These are phyloP conservation scores for Lactifluus subvellereus DNA, from an alignment of 768 basidiomycete species.

Conservation along the genomic window DNA sequence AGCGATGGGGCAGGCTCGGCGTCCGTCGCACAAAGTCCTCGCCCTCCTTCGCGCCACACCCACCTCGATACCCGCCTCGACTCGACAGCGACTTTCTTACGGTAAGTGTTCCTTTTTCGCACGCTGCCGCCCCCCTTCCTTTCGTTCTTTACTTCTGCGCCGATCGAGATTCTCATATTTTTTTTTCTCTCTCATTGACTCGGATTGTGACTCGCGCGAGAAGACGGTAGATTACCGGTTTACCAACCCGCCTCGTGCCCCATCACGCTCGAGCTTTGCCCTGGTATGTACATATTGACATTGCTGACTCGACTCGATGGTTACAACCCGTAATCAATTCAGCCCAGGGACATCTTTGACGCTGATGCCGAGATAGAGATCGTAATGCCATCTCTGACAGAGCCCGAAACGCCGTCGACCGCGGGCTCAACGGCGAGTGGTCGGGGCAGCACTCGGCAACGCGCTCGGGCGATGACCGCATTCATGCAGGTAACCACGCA, in stretches of 20 bases:
- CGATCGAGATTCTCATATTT: background rate
- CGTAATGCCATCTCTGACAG: slow-evolving; percentile 11
- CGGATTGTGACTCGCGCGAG: slow-evolving; percentile 3
- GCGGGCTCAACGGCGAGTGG: background rate
- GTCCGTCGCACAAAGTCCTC: slow-evolving; percentile 11
- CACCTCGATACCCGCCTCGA: slow-evolving; percentile 23
- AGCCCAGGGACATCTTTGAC: slow-evolving; percentile 24
- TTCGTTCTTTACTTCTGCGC: background rate
- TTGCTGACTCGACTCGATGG: background rate
- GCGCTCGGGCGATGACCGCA: background rate
- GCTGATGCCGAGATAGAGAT: slow-evolving; percentile 23
- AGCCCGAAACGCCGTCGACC: slow-evolving; percentile 7
- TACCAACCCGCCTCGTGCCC: slow-evolving; percentile 11
- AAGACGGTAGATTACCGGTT: slow-evolving; percentile 24
- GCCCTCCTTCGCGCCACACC: slow-evolving; percentile 15
- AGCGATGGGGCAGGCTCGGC: slow-evolving; percentile 1
- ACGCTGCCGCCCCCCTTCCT: background rate
- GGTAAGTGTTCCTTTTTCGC: slow-evolving; percentile 9
- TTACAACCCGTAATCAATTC: background rate
- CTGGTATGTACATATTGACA: slow-evolving; percentile 15
- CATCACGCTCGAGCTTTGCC: slow-evolving; percentile 23
- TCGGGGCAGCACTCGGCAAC: background rate
- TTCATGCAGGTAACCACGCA: slow-evolving; percentile 7
- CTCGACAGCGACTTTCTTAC: slow-evolving; percentile 22
- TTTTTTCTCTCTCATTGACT: background rate